phyloP scores from a whole-genome alignment of 169 alveolate genomes.

The Plasmodium ovale region DNA sequence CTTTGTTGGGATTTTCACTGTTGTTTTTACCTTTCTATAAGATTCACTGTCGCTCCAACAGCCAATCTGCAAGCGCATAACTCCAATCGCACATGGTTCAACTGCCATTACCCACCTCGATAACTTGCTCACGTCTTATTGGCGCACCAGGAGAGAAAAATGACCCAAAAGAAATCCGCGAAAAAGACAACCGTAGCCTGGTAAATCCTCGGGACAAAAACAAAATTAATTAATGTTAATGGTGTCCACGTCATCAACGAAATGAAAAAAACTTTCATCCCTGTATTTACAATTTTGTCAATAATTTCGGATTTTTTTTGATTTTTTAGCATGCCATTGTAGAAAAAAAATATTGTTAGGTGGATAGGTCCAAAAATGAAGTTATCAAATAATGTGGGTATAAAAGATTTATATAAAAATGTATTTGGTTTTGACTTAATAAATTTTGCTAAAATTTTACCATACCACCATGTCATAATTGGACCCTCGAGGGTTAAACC shows the following conservation, averaged over 20 bases:
- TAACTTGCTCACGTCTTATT: slow-evolving; percentile 48
- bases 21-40: no score
- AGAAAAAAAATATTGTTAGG: slow-evolving; percentile 63
- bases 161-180: slow-evolving; percentile 77
- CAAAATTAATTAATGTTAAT: slow-evolving; percentile 71
- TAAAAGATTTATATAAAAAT: slow-evolving; percentile 71
- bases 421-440: slow-evolving; percentile 69
- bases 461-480: slow-evolving; percentile 77
- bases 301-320: slow-evolving; percentile 56
- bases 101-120: no score
- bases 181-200: slow-evolving; percentile 74
- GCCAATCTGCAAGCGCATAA: no score
- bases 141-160: slow-evolving; percentile 72
- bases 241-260: slow-evolving; percentile 77
- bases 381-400: slow-evolving; percentile 76
- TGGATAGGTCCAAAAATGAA: slow-evolving; percentile 75
- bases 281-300: slow-evolving; percentile 73
- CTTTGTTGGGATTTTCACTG: no score
- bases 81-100: no score
- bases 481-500: slow-evolving; percentile 73
- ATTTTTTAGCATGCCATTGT: slow-evolving; percentile 72
- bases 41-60: no score
- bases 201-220: slow-evolving; percentile 72
- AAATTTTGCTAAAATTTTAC: slow-evolving; percentile 64
- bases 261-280: slow-evolving; percentile 61